These are phyloP conservation scores for Dissophora globulifera DNA, from an alignment of 192 early-diverging fungal species.

Conservation along the genomic window DNA sequence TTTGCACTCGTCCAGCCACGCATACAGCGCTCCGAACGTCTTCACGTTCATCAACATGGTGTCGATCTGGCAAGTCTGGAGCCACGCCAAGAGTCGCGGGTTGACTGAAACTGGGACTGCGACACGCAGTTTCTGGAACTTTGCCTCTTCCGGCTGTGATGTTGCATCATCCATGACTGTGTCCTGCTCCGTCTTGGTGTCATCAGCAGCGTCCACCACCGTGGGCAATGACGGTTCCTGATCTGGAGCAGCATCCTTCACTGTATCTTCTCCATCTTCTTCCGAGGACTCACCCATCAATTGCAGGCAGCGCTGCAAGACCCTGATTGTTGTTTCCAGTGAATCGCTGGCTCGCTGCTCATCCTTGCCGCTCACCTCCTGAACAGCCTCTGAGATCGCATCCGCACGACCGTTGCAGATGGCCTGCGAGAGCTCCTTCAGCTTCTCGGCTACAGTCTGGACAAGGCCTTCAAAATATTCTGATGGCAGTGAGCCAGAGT, in stretches of 20 bases:
- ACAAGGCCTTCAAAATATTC: constrained; percentile 25
- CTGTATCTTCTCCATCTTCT: neutral
- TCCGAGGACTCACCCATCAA: constrained; percentile 24
- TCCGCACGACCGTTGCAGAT: constrained; percentile 20
- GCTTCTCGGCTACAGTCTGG: constrained; percentile 14
- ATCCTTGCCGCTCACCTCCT: neutral
- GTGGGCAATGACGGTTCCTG: neutral
- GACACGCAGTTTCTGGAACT: neutral
- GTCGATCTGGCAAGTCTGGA: constrained; percentile 22
- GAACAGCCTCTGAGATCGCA: constrained; percentile 19
- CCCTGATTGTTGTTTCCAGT: constrained; percentile 4
- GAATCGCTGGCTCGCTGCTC: neutral
- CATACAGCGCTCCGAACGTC: constrained; percentile 36
- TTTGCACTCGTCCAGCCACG: constrained; percentile 34
- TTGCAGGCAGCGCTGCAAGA: constrained; percentile 16
- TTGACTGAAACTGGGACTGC: constrained; percentile 21
- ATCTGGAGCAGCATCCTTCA: neutral
- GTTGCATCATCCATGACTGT: too few relatives aligned
- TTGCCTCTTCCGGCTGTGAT: too few relatives aligned
- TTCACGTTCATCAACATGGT: constrained; percentile 25
- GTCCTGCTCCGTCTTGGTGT: too few relatives aligned
- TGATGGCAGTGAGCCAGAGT: constrained; percentile 6
- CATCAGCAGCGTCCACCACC: too few relatives aligned
- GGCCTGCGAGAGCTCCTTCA: constrained; percentile 12
- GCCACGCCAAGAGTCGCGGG: constrained; percentile 26